phyloP scores from a whole-genome alignment of 1,284 basidiomycete genomes.

The Ceratorhiza oryzae-sativae region DNA sequence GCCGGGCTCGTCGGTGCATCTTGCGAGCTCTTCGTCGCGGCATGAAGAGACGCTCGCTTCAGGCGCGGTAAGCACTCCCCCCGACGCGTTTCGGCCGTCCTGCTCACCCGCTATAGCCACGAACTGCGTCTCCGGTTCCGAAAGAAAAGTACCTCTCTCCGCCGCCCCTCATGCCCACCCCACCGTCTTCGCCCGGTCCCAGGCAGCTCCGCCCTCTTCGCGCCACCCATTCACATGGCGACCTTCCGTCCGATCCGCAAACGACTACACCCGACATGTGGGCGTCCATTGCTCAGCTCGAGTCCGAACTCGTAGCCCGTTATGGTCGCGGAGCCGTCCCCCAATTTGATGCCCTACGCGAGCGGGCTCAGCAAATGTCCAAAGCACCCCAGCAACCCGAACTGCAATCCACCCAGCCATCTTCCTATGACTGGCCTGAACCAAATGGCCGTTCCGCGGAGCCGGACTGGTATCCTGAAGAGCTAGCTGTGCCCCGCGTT shows the following conservation, averaged over 20 bases:
- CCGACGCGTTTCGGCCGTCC: neutral
- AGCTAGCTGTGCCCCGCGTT: neutral
- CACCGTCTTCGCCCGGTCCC: constrained; percentile 18
- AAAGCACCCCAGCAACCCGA: neutral
- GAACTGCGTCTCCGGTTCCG: neutral
- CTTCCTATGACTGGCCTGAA: neutral
- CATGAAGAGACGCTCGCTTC: neutral
- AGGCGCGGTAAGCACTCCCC: neutral
- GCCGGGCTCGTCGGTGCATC: neutral
- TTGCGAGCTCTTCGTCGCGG: neutral
- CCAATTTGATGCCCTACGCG: constrained; percentile 21
- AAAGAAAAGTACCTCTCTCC: constrained; percentile 20
- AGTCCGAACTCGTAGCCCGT: constrained; percentile 35
- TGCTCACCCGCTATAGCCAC: constrained; percentile 2
- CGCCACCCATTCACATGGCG: constrained; percentile 11
- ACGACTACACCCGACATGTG: constrained; percentile 17
- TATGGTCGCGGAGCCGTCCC: constrained; percentile 27
- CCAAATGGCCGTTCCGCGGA: neutral
- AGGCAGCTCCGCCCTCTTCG: constrained; percentile 19
- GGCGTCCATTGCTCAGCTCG: constrained; percentile 30
- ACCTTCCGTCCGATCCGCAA: constrained; percentile 1
- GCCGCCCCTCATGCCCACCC: constrained; percentile 24
- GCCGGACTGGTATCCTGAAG: neutral
- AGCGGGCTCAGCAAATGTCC: constrained; percentile 19
- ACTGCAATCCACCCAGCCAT: neutral